Base-by-base conservation (phyloP, 2,329 filamentous ascomycete genomes). In the Chaetomiaceae sp. region DNA sequence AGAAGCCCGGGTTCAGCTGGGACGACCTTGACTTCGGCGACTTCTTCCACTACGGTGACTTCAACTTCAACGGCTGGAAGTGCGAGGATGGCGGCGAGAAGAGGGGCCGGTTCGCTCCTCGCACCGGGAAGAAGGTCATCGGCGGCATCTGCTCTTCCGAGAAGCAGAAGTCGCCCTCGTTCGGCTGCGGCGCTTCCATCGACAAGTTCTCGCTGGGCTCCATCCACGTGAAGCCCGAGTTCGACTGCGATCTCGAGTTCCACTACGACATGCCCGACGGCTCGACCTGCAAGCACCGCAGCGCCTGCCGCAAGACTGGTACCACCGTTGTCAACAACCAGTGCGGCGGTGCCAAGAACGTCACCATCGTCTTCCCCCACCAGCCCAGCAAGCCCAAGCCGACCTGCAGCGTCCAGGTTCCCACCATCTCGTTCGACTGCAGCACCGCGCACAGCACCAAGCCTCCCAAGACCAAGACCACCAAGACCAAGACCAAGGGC, bases 281-380 rank as follows among this genome's bases (percentile, higher is more conserved):
- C 60, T 84, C 81, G 13, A 80, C 70, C 54, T 97, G 92, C 83
- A 92, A 87, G 73, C 86, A 95, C 62, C 82, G 81, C 56, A 74
- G 79, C 58, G 65, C 75, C 46, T 95, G 89, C 79, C 80, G 76
- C 57, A 73, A 77, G 49, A 73, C 76, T 14, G 88, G 88, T 62
- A 84, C 82, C 52, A 79, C 78, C 41, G 76, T 96, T 62, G 72
- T 81, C 71, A 96, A 96, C 79, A 81, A 75, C 55, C 89, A 96
- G 77, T 97, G 92, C 68, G 92, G 90, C 80, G 91, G 91, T 70
- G 91, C 92, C 58, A 89, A 79, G 66, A 83, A 82, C 51, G 89
- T 96, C 55, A 83, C 80, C 48, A 83, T 96, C 66, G 71, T 83
- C 66, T 82, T 76, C 69, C 77, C 79, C 57, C 69, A 79, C 52